Evolutionary conservation across 352 stramenopile genomes (phyloP).

Genomic region (Pythium oligandrum): DNA sequence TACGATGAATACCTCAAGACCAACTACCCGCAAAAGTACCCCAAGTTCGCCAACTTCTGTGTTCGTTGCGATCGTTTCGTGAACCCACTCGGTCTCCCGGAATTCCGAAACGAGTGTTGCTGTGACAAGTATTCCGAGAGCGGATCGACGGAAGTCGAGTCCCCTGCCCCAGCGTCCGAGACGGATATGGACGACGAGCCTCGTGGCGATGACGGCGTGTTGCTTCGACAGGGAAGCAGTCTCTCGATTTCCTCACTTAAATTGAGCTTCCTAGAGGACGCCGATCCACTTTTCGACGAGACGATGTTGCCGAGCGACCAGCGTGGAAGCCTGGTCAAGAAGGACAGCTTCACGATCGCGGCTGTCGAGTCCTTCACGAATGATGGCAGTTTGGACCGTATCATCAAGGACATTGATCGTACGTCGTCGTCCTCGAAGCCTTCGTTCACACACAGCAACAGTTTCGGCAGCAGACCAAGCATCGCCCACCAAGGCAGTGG

Average conservation of each 20-base stretch:
- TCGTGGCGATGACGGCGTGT: constrained; percentile 6
- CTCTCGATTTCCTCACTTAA: constrained; percentile 68
- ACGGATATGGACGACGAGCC: constrained; percentile 29
- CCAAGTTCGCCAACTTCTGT: constrained; percentile 87
- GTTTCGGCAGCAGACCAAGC: constrained; percentile 16
- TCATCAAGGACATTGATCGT: constrained; percentile 71
- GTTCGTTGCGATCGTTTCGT: constrained; percentile 73
- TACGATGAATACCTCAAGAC: constrained; percentile 83
- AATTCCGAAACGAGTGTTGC: constrained; percentile 71
- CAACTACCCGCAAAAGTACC: constrained; percentile 78
- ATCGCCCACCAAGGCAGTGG: constrained; percentile 27
- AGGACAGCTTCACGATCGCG: constrained; percentile 65
- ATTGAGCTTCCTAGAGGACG: constrained; percentile 66
- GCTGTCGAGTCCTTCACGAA: constrained; percentile 71
- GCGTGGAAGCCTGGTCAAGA: constrained; percentile 24
- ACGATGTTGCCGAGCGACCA: constrained; percentile 36
- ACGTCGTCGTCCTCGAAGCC: constrained; percentile 46
- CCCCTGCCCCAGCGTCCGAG: constrained; percentile 23
- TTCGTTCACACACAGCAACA: constrained; percentile 27
- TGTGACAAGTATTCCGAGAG: constrained; percentile 31
- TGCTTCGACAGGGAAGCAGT: constrained; percentile 49
- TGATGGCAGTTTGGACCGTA: constrained; percentile 68
- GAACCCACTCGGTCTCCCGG: constrained; percentile 68
- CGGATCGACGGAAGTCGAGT: constrained; percentile 19
- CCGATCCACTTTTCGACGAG: constrained; percentile 59